Evolutionary conservation across 345 rosid species (phyloP).

Genomic region (Kandelia obovata): DNA sequence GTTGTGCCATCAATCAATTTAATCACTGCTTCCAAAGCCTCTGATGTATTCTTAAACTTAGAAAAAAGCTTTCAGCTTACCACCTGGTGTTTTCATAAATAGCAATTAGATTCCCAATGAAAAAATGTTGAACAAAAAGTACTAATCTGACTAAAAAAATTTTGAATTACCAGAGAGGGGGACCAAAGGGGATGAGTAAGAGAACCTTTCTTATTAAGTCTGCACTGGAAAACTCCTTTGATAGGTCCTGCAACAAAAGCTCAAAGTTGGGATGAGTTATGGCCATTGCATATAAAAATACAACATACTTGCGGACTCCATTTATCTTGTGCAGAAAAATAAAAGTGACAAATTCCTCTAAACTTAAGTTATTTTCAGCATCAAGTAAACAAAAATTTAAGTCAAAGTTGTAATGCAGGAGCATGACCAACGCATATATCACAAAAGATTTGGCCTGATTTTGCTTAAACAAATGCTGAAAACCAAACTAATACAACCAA

Average conservation of each 20-base stretch:
- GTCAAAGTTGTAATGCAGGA: too few relatives aligned
- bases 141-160: too few relatives aligned
- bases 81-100: conserved; percentile 35
- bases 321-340: not conserved
- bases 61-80: conserved; percentile 77
- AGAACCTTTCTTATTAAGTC: too few relatives aligned
- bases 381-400: not conserved
- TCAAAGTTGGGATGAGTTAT: not conserved
- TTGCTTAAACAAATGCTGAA: too few relatives aligned
- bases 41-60: conserved; percentile 85
- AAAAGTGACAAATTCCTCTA: not conserved
- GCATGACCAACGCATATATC: too few relatives aligned
- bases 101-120: not conserved
- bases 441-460: too few relatives aligned
- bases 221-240: conserved; percentile 27
- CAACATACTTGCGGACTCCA: too few relatives aligned
- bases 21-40: conserved; percentile 75
- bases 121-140: too few relatives aligned
- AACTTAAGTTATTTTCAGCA: not conserved
- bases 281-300: not conserved
- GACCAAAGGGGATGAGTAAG: conserved; percentile 11
- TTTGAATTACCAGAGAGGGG: not conserved
- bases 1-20: conserved; percentile 22
- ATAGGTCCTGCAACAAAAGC: conserved; percentile 46
- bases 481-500: not conserved